Conservation (phyloP, 495 filamentous ascomycete species). For the Penicillium canescens region DNA sequence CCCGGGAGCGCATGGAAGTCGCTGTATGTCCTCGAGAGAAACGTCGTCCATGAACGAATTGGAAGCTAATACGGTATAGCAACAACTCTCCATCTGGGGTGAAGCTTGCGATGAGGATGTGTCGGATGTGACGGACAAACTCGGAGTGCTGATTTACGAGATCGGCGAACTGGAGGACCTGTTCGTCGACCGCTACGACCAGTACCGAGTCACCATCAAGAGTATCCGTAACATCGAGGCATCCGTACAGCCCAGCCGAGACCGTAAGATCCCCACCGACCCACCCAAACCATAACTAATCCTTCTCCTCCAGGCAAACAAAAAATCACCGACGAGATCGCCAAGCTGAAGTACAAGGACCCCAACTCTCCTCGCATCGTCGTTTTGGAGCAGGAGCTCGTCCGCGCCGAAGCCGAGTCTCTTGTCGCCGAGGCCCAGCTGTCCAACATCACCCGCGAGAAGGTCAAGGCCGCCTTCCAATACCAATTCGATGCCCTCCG, state of each 20-base stretch:
- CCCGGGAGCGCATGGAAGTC: constrained; percentile 95
- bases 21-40: constrained; percentile 61
- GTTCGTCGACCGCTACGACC: constrained; percentile 97
- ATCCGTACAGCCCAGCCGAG: constrained; percentile 94
- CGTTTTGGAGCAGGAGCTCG: constrained; percentile 96
- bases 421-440: constrained; percentile 96
- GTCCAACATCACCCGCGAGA: constrained; percentile 98
- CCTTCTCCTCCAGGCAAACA: constrained; percentile 70
- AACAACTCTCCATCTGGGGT: constrained; percentile 99
- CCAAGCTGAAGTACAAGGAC: constrained; percentile 99
- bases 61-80: constrained; percentile 48
- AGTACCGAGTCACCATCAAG: constrained; percentile 99
- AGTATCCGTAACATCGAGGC: constrained; percentile 98
- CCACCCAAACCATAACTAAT: constrained; percentile 5
- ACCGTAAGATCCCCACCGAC: constrained; percentile 61
- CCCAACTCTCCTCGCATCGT: constrained; percentile 96
- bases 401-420: constrained; percentile 97
- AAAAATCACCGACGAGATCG: constrained; percentile 98
- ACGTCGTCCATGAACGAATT: not conserved
- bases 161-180: constrained; percentile 98
- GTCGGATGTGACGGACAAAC: constrained; percentile 97
- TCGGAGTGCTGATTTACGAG: constrained; percentile 96
- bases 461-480: constrained; percentile 96
- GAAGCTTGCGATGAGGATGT: constrained; percentile 97
- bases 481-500: constrained; percentile 98